Percentiles rank a stretch among this genome's conserved stretches.
Conservation (phyloP, 179 eudicot genomes). For the Vitellaria paradoxa region DNA sequence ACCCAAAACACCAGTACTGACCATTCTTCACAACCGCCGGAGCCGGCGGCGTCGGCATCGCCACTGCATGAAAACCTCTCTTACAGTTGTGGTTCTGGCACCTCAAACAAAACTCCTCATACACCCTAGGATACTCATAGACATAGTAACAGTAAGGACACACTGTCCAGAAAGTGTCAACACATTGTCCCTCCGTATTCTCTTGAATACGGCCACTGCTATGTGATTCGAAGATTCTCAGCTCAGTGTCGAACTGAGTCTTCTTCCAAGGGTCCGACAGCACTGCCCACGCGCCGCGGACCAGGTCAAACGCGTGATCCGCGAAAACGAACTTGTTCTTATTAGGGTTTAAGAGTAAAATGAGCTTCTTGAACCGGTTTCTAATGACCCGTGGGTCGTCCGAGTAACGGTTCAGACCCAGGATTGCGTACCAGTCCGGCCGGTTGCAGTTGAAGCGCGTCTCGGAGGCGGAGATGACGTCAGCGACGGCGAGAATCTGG, state of each 20-base stretch:
- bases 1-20: slow-evolving; percentile 45
- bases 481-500: slow-evolving; percentile 30
- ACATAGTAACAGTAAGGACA: slow-evolving; percentile 81
- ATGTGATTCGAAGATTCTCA: slow-evolving; percentile 10
- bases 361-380: slow-evolving; percentile 29
- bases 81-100: slow-evolving; percentile 56
- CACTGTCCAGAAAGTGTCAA: slow-evolving; percentile 57
- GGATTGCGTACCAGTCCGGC: slow-evolving; percentile 43
- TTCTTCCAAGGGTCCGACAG: slow-evolving; percentile 32
- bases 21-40: slow-evolving; percentile 46
- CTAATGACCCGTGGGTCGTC: slow-evolving; percentile 26
- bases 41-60: slow-evolving; percentile 34
- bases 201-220: background rate
- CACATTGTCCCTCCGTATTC: background rate
- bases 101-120: slow-evolving; percentile 60
- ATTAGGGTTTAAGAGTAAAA: slow-evolving; percentile 27
- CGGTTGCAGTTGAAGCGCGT: background rate
- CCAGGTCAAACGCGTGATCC: slow-evolving; percentile 24
- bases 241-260: slow-evolving; percentile 27
- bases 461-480: slow-evolving; percentile 26
- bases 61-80: slow-evolving; percentile 53
- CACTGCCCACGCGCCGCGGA: slow-evolving; percentile 30
- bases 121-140: slow-evolving; percentile 57
- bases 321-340: slow-evolving; percentile 18
- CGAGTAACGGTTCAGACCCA: slow-evolving; percentile 32